Percentiles rank a stretch among this genome's conserved stretches.
Conservation (phyloP, 805 yeast genomes). For the Starmerella bombicola region DNA sequence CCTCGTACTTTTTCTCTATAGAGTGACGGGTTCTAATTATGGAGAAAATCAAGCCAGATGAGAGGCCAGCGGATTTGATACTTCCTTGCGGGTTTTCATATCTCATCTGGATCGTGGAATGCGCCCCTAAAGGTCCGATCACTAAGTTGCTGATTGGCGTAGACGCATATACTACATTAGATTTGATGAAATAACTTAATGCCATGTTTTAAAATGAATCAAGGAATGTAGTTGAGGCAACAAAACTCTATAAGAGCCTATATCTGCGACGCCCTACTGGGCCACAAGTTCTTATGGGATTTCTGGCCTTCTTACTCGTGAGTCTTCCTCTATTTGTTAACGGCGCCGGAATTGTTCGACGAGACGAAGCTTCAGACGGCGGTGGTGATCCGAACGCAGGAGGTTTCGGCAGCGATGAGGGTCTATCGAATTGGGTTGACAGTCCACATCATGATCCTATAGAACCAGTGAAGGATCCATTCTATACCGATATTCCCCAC, state of each 20-base stretch:
- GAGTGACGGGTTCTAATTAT: slow-evolving; percentile 27
- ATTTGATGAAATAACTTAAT: not conserved
- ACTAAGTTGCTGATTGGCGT: slow-evolving; percentile 9
- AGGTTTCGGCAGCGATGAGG: not conserved
- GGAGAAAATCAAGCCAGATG: slow-evolving; percentile 27
- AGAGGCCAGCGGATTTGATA: slow-evolving; percentile 19
- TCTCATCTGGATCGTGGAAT: slow-evolving; percentile 21
- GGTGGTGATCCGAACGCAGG: slow-evolving; percentile 14
- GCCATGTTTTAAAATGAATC: not conserved
- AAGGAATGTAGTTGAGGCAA: too few species aligned
- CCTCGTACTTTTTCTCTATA: slow-evolving; percentile 24
- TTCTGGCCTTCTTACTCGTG: too few species aligned
- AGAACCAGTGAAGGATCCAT: slow-evolving; percentile 16
- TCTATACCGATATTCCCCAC: slow-evolving; percentile 13
- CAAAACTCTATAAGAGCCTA: too few species aligned
- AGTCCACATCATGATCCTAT: slow-evolving; percentile 9
- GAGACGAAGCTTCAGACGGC: slow-evolving; percentile 11
- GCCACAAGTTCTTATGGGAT: too few species aligned
- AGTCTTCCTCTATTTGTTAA: not conserved
- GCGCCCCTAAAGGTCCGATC: slow-evolving; percentile 18
- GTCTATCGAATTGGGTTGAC: slow-evolving; percentile 17
- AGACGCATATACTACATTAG: slow-evolving; percentile 22
- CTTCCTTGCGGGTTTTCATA: slow-evolving; percentile 14
- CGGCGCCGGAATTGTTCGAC: not conserved
- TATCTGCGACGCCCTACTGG: too few species aligned